These are phyloP conservation scores for Xylaria sp. DNA, from an alignment of 2,329 filamentous ascomycete species.

Conservation along the genomic window DNA sequence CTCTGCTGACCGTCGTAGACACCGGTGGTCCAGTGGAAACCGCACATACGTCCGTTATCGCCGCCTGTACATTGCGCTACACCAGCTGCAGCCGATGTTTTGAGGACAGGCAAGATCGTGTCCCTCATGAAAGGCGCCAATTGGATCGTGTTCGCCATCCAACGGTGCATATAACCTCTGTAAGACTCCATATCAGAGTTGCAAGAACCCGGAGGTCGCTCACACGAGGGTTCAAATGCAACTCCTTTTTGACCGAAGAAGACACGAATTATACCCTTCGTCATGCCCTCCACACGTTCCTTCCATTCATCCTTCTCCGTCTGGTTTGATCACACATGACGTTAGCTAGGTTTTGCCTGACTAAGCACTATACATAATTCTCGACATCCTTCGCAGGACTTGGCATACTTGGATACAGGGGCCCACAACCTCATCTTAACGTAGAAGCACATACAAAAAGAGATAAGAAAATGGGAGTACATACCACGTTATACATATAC, in stretches of 20 bases:
- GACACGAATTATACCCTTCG: conserved; percentile 54
- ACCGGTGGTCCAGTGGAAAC: conserved; percentile 63
- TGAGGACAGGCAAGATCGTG: conserved; percentile 62
- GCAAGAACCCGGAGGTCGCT: conserved; percentile 59
- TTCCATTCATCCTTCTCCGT: conserved; percentile 62
- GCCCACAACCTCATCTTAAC: not conserved
- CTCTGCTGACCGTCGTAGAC: conserved; percentile 52
- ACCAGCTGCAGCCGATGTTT: conserved; percentile 63
- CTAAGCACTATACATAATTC: not conserved
- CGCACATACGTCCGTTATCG: conserved; percentile 63
- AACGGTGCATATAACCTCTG: conserved; percentile 72
- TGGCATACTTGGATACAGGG: not conserved
- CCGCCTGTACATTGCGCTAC: conserved; percentile 68
- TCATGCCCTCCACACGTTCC: conserved; percentile 58
- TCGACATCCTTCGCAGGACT: not conserved
- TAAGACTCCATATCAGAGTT: conserved; percentile 75
- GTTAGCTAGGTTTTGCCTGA: conserved; percentile 25
- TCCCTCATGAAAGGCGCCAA: conserved; percentile 65
- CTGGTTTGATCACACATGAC: conserved; percentile 38
- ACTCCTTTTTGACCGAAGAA: conserved; percentile 61
- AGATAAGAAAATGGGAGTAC: conserved; percentile 32
- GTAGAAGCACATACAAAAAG: not conserved
- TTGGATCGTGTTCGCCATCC: conserved; percentile 65
- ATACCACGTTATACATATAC: conserved; percentile 70
- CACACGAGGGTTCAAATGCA: conserved; percentile 72